Evolutionary conservation across 225 moss, liverwort and hornwort genomes (phyloP), one percentile per base, ranked within the genome.

Genomic region (Asterella californica): DNA sequence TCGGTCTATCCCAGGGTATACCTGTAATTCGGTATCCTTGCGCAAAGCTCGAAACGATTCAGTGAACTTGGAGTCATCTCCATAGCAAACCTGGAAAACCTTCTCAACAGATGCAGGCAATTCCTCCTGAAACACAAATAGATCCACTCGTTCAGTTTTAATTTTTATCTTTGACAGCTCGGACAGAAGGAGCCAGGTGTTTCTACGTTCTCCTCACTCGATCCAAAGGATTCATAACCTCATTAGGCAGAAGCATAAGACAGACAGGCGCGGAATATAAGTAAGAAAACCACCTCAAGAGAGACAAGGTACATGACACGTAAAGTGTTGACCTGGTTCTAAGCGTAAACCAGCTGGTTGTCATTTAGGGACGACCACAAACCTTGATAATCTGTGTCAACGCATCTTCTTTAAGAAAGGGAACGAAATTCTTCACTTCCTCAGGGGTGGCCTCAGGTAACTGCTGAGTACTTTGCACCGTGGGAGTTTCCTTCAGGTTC

Each of bases 371-470:
- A 19, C 19, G 36, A 38, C 10, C 12, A 76, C 45, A 73, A 4
- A 95, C 95, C 82, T 91, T 90, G 62, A 89, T 79, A 27, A 86
- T 84, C 65, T 93, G 90, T 55, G 89, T 86, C 72, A 95, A 79
- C 17, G 80, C 84, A n/a, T 95, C 91, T 38, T 91, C 91, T 81
- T 93, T 88, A 15, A 95, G 86, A 61, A 95, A 95, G 57, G 90
- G 90, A 76, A 91, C 88, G 32, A 86, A 81, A 49, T 77, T 63
- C 59, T 86, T 90, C 60, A 78, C 42, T 52, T 87, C 82, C 38
- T 62, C 80, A n/a, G n/a, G 4, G 15, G 6, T 29, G 66, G 37
- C 34, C 62, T 62, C 32, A 17, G 75, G 38, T 4, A 83, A 47
- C 38, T 67, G 79, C 81, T 87, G 90, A 78, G 74, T 29, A 55